Conservation (phyloP, 306 rosid species). For the apple (Malus domestica) region ASM211411v1 NC_041805.1:1421501-1422000, state of each 20-base stretch:
- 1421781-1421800: neutral
- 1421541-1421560: neutral
- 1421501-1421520: neutral
- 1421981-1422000: neutral
- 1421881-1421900: slow-evolving; percentile 96
- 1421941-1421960: neutral
- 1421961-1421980: neutral
- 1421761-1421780: neutral
- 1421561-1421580: too few species aligned
- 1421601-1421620: neutral
- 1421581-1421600: neutral
- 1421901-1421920: slow-evolving; percentile 98
- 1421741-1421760: neutral
- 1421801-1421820: slow-evolving; percentile 5
- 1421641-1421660: neutral
- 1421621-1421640: slow-evolving; percentile 17
- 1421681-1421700: slow-evolving; percentile 99
- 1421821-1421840: slow-evolving; percentile 55
- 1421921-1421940: slow-evolving; percentile 84
- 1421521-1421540: neutral
- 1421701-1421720: slow-evolving; percentile 90
- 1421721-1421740: slow-evolving; percentile 91
- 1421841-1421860: slow-evolving; percentile 96
- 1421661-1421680: slow-evolving; percentile 58
- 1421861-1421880: slow-evolving; percentile 98